These are phyloP conservation scores for Rhododendron ovatum DNA, from an alignment of 148 eudicot genomes.

Conservation along the genomic window DNA sequence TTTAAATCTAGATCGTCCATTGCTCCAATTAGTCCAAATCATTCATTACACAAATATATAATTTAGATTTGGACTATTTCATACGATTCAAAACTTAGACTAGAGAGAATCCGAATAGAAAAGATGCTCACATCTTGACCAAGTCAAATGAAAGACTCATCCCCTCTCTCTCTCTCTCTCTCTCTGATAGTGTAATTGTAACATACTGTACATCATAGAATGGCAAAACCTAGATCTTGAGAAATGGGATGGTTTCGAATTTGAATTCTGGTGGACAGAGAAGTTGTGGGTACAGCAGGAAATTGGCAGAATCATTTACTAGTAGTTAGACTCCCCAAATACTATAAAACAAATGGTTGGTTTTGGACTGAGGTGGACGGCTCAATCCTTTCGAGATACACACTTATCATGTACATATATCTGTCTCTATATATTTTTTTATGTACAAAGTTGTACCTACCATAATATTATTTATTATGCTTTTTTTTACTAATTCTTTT, in stretches of 20 bases:
- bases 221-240: conserved; percentile 26
- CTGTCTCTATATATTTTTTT: neutral
- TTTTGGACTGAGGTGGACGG: conserved; percentile 13
- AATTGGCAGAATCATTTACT: conserved; percentile 17
- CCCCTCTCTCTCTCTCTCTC: neutral
- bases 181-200: neutral
- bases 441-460: neutral
- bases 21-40: too few relatives aligned
- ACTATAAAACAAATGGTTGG: neutral
- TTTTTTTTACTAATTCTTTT: too few relatives aligned
- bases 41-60: too few relatives aligned
- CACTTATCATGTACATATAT: too few relatives aligned
- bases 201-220: neutral
- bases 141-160: conserved; percentile 9
- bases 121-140: conserved; percentile 25
- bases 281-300: conserved; percentile 26
- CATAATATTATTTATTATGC: neutral
- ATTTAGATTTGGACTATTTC: too few relatives aligned
- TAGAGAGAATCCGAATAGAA: neutral
- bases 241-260: conserved; percentile 31
- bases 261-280: conserved; percentile 21
- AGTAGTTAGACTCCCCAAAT: conserved; percentile 10
- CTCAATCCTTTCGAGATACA: conserved; percentile 1
- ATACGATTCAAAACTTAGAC: rapidly evolving
- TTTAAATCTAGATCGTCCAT: too few relatives aligned